Percentiles rank a stretch among this genome's conserved stretches.
phyloP scores from a whole-genome alignment of 345 rosid genomes.

The Lepidium sativum region DNA sequence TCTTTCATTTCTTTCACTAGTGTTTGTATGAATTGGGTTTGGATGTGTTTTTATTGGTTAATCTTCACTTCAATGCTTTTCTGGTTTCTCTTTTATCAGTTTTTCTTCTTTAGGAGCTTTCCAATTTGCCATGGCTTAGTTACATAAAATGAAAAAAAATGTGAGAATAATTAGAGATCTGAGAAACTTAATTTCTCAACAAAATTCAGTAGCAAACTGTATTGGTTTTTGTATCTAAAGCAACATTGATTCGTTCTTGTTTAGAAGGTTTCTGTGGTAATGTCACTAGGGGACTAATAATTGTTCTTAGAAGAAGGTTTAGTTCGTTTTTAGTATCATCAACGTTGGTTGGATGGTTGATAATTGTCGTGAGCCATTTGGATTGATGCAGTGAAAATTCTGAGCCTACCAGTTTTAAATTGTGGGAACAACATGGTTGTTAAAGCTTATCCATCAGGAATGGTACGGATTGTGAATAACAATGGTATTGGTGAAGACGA shows the following conservation, averaged over 20 bases:
- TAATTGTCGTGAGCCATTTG: not conserved
- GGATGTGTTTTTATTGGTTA: not conserved
- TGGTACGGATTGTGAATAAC: conserved; percentile 28
- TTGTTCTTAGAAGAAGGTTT: not conserved
- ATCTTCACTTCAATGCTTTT: not conserved
- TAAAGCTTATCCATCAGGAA: conserved; percentile 48
- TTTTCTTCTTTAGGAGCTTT: not conserved
- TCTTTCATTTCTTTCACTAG: not conserved
- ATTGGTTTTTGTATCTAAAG: too few species aligned
- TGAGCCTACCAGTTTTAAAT: conserved; percentile 27
- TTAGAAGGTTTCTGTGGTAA: too few species aligned
- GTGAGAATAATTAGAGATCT: not conserved
- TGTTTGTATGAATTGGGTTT: not conserved
- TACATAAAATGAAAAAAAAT: not conserved
- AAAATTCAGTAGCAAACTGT: not conserved
- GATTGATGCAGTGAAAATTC: conserved; percentile 45
- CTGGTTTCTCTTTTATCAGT: not conserved
- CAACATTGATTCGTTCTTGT: too few species aligned
- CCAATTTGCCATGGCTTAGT: not conserved
- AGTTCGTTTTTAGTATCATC: not conserved
- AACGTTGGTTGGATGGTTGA: not conserved
- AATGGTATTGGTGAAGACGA: conserved; percentile 35
- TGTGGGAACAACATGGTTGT: conserved; percentile 38
- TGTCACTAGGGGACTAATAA: not conserved
- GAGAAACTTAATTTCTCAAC: not conserved